A percentile compares a stretch with the other conserved stretches of the same genome.
These are phyloP conservation scores for Manihot esculenta DNA, from an alignment of 441 rosid genomes.

Conservation along the genomic window DNA sequence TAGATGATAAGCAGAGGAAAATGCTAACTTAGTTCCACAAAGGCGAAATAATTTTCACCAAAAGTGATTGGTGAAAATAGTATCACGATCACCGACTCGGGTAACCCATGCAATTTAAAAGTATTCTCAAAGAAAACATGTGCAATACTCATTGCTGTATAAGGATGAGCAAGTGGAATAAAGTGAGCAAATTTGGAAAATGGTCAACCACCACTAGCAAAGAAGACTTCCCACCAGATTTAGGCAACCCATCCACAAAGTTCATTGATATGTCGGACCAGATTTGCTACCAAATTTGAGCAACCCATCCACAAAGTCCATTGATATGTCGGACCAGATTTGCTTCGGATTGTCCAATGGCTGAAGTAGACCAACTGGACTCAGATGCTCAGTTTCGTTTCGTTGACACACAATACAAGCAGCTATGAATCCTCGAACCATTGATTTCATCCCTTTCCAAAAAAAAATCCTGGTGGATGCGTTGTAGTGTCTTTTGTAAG, in stretches of 20 bases:
- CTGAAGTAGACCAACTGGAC: too few species aligned
- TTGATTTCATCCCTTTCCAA: too few species aligned
- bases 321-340: too few species aligned
- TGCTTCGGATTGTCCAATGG: too few species aligned
- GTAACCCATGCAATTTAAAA: background rate
- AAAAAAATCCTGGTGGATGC: too few species aligned
- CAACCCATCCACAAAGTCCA: too few species aligned
- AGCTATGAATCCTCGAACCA: too few species aligned
- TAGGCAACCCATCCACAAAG: background rate
- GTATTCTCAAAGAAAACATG: background rate
- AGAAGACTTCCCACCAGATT: background rate
- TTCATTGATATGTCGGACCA: background rate
- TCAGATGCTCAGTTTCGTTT: too few species aligned
- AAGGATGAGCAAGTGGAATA: background rate
- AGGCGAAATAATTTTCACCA: background rate
- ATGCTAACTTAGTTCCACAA: background rate
- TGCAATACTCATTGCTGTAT: background rate
- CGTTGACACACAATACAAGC: too few species aligned
- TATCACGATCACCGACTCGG: background rate
- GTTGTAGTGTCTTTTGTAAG: too few species aligned
- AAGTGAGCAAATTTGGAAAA: background rate
- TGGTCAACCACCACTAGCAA: background rate
- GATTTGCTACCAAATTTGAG: background rate
- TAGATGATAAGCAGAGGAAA: background rate
- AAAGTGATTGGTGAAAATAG: background rate